A percentile compares a stretch with the other conserved stretches of the same genome.
Conservation (phyloP, 2,329 filamentous ascomycete genomes). For the Penicillium paneum region DNA sequence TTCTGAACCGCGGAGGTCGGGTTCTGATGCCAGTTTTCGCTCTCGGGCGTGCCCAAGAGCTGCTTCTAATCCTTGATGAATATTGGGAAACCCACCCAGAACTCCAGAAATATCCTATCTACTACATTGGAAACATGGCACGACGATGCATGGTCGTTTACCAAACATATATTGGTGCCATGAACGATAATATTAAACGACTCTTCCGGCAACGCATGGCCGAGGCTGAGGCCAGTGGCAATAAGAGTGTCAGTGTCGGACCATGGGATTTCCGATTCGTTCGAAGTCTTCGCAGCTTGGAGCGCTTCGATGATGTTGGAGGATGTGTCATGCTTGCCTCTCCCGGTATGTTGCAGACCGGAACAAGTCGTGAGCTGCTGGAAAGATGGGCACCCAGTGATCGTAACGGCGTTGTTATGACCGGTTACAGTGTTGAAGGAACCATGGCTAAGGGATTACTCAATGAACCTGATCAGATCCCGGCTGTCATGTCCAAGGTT, state of each 20-base stretch:
- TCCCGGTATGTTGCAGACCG: conserved; percentile 97
- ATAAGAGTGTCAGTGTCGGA: conserved; percentile 65
- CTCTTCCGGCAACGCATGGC: conserved; percentile 92
- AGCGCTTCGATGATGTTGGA: conserved; percentile 93
- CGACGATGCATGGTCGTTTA: conserved; percentile 98
- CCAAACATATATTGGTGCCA: conserved; percentile 94
- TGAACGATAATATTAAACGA: conserved; percentile 98
- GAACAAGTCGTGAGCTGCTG: conserved; percentile 85
- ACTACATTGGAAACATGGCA: conserved; percentile 93
- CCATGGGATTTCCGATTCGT: conserved; percentile 98
- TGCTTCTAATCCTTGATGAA: conserved; percentile 91
- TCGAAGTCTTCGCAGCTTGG: conserved; percentile 83
- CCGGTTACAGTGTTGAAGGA: conserved; percentile 95
- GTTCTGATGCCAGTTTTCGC: conserved; percentile 95
- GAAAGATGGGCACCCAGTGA: conserved; percentile 95
- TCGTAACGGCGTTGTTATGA: conserved; percentile 97
- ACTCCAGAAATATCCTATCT: conserved; percentile 87
- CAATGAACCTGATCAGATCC: conserved; percentile 91
- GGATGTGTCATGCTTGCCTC: conserved; percentile 96
- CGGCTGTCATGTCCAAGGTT: conserved; percentile 79
- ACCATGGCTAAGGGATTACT: conserved; percentile 97
- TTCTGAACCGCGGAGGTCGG: conserved; percentile 86
- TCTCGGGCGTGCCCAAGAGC: conserved; percentile 86
- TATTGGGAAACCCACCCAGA: conserved; percentile 91
- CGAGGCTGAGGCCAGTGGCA: conserved; percentile 77